Evolutionary conservation across 2,329 filamentous ascomycete species (phyloP).

Genomic region (Daldinia sp.): DNA sequence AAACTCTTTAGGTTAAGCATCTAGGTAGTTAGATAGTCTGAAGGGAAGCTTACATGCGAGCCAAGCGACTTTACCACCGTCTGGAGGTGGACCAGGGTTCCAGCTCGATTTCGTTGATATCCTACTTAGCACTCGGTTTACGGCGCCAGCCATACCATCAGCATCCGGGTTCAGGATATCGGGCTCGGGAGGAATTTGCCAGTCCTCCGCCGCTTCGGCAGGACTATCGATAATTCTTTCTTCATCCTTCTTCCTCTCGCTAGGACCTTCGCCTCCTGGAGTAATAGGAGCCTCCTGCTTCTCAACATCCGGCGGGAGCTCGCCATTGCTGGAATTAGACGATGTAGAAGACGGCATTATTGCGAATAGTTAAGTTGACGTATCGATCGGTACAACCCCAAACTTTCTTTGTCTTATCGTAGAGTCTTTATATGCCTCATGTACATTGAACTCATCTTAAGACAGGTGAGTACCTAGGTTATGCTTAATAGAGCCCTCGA

Average conservation of each 20-base stretch:
- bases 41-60: constrained; percentile 54
- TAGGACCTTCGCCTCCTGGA: constrained; percentile 3
- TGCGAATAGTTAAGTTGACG: constrained; percentile 6
- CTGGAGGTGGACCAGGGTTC: constrained; percentile 62
- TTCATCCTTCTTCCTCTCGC: constrained; percentile 24
- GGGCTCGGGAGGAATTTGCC: constrained; percentile 43
- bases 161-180: constrained; percentile 45
- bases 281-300: constrained; percentile 36
- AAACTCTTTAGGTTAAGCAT: not conserved
- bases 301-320: constrained; percentile 46
- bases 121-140: constrained; percentile 57
- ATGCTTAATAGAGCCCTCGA: not conserved
- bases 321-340: constrained; percentile 44
- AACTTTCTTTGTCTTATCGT: not conserved
- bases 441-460: constrained; percentile 4
- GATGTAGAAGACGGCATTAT: constrained; percentile 41
- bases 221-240: constrained; percentile 1
- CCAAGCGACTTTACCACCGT: constrained; percentile 64
- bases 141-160: constrained; percentile 45
- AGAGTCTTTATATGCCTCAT: not conserved
- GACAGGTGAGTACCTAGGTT: constrained; percentile 2
- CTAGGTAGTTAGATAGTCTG: not conserved
- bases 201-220: constrained; percentile 28
- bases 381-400: not conserved
- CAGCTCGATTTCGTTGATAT: constrained; percentile 57